Percentiles rank a stretch among this genome's conserved stretches.
Conservation (phyloP, 805 yeast species). For the Barnettozyma pratensis region DNA sequence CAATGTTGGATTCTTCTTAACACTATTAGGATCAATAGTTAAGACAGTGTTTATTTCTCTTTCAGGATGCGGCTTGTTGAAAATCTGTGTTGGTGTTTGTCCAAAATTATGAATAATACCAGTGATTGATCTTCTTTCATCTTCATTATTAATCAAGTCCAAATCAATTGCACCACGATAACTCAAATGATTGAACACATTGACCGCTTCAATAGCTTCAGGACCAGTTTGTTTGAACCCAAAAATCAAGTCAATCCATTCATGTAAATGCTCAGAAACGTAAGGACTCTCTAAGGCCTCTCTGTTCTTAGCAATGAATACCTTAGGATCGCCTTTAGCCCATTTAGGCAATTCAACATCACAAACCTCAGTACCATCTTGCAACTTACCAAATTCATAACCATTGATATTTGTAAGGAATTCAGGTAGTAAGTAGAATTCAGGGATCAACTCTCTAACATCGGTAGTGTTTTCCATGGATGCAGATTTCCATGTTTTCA, state of each 20-base stretch:
- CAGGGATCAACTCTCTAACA: conserved; percentile 84
- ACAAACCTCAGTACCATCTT: conserved; percentile 48
- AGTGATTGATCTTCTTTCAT: conserved; percentile 69
- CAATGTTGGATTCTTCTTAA: conserved; percentile 32
- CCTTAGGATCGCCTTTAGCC: conserved; percentile 74
- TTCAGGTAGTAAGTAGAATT: conserved; percentile 78
- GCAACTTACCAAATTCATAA: conserved; percentile 67
- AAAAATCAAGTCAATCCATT: conserved; percentile 84
- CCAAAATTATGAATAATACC: conserved; percentile 91
- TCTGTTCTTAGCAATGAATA: conserved; percentile 69
- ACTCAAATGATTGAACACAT: conserved; percentile 80
- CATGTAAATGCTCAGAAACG: conserved; percentile 69
- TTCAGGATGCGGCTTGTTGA: conserved; percentile 60
- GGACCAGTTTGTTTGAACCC: conserved; percentile 76
- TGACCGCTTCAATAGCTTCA: conserved; percentile 58
- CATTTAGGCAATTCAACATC: conserved; percentile 76
- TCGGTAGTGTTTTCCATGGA: conserved; percentile 78
- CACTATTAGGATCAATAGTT: conserved; percentile 27
- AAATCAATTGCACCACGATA: conserved; percentile 80
- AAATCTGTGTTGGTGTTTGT: conserved; percentile 77
- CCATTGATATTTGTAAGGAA: conserved; percentile 61
- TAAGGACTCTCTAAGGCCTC: conserved; percentile 81
- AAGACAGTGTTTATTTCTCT: conserved; percentile 37
- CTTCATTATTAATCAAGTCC: conserved; percentile 66
- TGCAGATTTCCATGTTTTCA: conserved; percentile 79